These are phyloP conservation scores for Chloris gayana DNA, from an alignment of 176 grass and related monocot genomes.

Conservation along the genomic window DNA sequence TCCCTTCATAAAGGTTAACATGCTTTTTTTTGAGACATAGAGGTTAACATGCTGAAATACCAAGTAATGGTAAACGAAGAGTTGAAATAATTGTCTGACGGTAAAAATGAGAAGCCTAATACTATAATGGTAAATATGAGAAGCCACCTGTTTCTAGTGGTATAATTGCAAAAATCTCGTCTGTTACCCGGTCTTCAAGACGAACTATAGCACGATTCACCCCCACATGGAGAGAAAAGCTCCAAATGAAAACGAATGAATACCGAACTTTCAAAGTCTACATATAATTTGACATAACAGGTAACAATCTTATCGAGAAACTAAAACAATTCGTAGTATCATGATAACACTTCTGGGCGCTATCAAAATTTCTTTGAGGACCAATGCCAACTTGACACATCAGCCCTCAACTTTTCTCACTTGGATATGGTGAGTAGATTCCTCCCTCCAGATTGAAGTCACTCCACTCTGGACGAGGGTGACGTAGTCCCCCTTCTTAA, in stretches of 20 bases:
- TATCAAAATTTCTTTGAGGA: slow-evolving; percentile 49
- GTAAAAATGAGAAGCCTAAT: too few species aligned
- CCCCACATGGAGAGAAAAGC: not conserved
- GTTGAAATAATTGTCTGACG: too few species aligned
- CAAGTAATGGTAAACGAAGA: too few species aligned
- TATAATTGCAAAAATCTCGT: too few species aligned
- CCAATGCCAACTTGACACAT: not conserved
- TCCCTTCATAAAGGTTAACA: too few species aligned
- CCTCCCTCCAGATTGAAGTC: slow-evolving; percentile 86
- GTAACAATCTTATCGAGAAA: slow-evolving; percentile 29
- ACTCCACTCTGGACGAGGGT: slow-evolving; percentile 94
- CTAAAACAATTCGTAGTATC: not conserved
- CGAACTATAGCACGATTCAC: not conserved
- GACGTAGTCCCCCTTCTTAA: slow-evolving; percentile 80
- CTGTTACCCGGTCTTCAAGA: not conserved
- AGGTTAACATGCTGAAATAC: too few species aligned
- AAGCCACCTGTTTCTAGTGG: too few species aligned
- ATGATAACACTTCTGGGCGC: slow-evolving; percentile 35
- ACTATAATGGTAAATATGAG: too few species aligned
- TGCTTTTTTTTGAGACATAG: too few species aligned
- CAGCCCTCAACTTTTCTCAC: slow-evolving; percentile 71
- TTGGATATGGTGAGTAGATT: slow-evolving; percentile 95
- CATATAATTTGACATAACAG: slow-evolving; percentile 39
- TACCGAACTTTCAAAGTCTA: slow-evolving; percentile 30
- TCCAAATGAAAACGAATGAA: slow-evolving; percentile 24